Evolutionary conservation across 1,139 yeast genomes (phyloP).

Genomic region (Suhomyces chickasaworum): DNA sequence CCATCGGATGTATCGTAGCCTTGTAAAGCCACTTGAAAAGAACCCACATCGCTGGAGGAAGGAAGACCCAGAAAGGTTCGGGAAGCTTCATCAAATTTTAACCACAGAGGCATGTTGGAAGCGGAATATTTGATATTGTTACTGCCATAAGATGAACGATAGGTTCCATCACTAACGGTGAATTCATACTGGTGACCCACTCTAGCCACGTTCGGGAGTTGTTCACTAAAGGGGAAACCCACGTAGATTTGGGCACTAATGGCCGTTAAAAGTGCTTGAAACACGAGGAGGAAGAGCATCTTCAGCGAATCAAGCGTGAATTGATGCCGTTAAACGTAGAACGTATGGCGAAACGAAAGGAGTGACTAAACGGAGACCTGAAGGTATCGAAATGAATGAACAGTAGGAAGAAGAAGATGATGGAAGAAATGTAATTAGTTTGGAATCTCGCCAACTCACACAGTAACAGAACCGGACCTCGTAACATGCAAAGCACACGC

Average conservation of each 20-base stretch:
- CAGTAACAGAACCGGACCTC: not conserved
- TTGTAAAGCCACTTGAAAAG: constrained; percentile 49
- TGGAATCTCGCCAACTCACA: not conserved
- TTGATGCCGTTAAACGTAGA: not conserved
- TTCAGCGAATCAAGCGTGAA: not conserved
- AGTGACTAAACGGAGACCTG: not conserved
- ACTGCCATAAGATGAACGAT: constrained; percentile 48
- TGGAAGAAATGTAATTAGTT: not conserved
- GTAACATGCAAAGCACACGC: not conserved
- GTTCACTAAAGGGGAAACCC: constrained; percentile 81
- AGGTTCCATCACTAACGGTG: constrained; percentile 72
- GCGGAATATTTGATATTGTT: constrained; percentile 55
- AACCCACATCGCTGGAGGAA: constrained; percentile 40
- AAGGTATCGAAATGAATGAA: not conserved
- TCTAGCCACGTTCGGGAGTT: constrained; percentile 86
- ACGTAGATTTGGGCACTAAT: constrained; percentile 40
- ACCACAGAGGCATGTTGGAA: constrained; percentile 71
- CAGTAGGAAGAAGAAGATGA: not conserved
- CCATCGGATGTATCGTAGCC: constrained; percentile 65
- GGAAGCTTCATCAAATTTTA: constrained; percentile 62
- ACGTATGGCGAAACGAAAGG: not conserved
- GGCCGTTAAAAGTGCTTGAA: constrained; percentile 15
- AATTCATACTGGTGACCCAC: constrained; percentile 64
- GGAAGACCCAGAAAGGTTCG: constrained; percentile 77
- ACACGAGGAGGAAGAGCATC: constrained; percentile 16